Conservation (phyloP, 192 early-diverging fungal genomes). For the Entrophospora sp. region DNA sequence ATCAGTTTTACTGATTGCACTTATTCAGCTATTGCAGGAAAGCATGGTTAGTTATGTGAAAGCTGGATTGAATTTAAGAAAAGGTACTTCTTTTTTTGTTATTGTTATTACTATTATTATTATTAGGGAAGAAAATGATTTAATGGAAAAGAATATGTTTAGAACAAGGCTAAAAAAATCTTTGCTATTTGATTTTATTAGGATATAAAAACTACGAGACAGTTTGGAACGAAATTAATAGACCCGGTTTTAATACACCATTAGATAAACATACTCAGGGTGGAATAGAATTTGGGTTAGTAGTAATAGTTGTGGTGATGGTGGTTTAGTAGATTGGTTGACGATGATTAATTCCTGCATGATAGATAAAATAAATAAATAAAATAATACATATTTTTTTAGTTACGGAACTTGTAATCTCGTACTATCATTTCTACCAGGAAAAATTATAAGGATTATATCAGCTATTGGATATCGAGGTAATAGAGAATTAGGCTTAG, state of each 20-base stretch:
- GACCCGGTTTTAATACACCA: constrained; percentile 26
- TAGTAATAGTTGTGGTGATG: too few relatives aligned
- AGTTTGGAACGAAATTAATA: constrained; percentile 41
- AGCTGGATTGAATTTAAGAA: constrained; percentile 40
- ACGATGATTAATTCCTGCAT: background rate
- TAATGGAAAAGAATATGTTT: too few relatives aligned
- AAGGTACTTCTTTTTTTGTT: constrained; percentile 29
- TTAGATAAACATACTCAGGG: constrained; percentile 44
- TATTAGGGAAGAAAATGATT: too few relatives aligned
- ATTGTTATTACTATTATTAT: too few relatives aligned
- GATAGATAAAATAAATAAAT: background rate
- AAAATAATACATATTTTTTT: background rate
- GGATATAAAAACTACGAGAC: constrained; percentile 43
- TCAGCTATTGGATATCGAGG: constrained; percentile 45
- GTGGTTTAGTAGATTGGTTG: too few relatives aligned
- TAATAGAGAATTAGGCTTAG: constrained; percentile 46
- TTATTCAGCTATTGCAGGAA: constrained; percentile 40
- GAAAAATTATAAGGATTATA: constrained; percentile 40
- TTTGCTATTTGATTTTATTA: constrained; percentile 4
- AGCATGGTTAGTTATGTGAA: constrained; percentile 46
- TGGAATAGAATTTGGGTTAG: constrained; percentile 50
- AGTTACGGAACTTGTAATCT: constrained; percentile 35
- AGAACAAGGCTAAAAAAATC: too few relatives aligned
- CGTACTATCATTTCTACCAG: constrained; percentile 37
- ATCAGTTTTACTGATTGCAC: constrained; percentile 35